These are phyloP conservation scores for Botrytis galanthina DNA, from an alignment of 2,329 filamentous ascomycete species.

Conservation along the genomic window DNA sequence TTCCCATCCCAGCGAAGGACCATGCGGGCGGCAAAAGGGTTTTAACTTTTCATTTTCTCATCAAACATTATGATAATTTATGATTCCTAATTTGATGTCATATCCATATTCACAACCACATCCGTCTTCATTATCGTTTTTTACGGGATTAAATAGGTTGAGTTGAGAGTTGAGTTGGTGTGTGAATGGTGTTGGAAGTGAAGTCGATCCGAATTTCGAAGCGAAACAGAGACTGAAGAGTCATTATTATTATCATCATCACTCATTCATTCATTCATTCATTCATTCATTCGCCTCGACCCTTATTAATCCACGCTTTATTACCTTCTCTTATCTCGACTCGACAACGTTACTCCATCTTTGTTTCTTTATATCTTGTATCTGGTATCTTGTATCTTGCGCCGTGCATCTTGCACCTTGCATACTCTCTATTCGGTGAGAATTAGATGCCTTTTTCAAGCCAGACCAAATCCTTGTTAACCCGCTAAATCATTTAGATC, in stretches of 20 bases:
- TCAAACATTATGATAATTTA: background rate
- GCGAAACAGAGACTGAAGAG: background rate
- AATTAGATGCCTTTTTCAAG: background rate
- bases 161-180: background rate
- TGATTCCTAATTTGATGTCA: background rate
- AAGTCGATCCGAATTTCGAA: background rate
- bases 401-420: background rate
- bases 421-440: slow-evolving; percentile 12
- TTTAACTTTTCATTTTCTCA: background rate
- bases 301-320: background rate
- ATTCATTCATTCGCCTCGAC: background rate
- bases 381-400: background rate
- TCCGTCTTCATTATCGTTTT: background rate
- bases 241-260: no score
- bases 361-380: background rate
- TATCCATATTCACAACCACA: background rate
- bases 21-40: background rate
- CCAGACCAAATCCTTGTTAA: slow-evolving; percentile 4
- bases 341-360: background rate
- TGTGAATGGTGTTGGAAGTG: background rate
- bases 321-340: background rate
- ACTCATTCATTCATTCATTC: no score
- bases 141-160: background rate
- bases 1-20: background rate
- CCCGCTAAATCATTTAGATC: background rate